Evolutionary conservation across 2,329 filamentous ascomycete genomes (phyloP).

Genomic region (Penicillium sp.): DNA sequence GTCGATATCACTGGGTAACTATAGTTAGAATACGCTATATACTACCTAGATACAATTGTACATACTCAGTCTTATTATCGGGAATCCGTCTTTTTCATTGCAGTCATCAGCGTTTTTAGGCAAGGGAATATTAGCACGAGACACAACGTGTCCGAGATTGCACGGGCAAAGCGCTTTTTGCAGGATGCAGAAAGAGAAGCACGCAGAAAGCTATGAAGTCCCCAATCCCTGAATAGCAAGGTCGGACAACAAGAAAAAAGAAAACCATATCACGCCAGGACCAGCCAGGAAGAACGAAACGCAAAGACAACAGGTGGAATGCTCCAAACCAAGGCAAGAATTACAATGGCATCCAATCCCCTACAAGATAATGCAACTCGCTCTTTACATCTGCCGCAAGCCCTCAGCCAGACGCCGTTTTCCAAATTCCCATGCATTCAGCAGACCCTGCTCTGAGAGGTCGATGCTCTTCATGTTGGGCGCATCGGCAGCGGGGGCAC

Average conservation of each 20-base stretch:
- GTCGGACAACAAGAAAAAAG: slow-evolving; percentile 18
- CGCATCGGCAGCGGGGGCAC: slow-evolving; percentile 84
- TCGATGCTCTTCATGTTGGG: slow-evolving; percentile 87
- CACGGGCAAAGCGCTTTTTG: slow-evolving; percentile 15
- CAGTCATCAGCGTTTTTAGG: slow-evolving; percentile 18
- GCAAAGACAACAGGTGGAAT: slow-evolving; percentile 20
- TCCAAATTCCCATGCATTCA: slow-evolving; percentile 90
- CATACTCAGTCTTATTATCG: neutral
- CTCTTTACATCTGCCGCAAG: slow-evolving; percentile 58
- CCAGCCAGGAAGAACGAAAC: slow-evolving; percentile 32
- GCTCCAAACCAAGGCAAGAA: slow-evolving; percentile 15
- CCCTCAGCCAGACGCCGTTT: slow-evolving; percentile 87
- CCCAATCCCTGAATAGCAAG: slow-evolving; percentile 9
- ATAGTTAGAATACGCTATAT: neutral
- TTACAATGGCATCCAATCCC: slow-evolving; percentile 16
- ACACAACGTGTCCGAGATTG: slow-evolving; percentile 6
- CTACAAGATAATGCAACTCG: slow-evolving; percentile 14
- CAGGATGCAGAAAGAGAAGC: slow-evolving; percentile 18
- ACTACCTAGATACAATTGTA: neutral
- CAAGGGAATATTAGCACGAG: slow-evolving; percentile 17
- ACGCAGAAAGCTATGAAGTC: slow-evolving; percentile 25
- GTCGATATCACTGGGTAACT: too few species aligned
- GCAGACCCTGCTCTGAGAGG: slow-evolving; percentile 88
- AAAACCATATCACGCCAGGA: slow-evolving; percentile 33
- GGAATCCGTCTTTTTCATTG: slow-evolving; percentile 15